A percentile compares a stretch with the other conserved stretches of the same genome.
Evolutionary conservation across 345 rosid genomes (phyloP).

Genomic region (Pistacia vera): DNA sequence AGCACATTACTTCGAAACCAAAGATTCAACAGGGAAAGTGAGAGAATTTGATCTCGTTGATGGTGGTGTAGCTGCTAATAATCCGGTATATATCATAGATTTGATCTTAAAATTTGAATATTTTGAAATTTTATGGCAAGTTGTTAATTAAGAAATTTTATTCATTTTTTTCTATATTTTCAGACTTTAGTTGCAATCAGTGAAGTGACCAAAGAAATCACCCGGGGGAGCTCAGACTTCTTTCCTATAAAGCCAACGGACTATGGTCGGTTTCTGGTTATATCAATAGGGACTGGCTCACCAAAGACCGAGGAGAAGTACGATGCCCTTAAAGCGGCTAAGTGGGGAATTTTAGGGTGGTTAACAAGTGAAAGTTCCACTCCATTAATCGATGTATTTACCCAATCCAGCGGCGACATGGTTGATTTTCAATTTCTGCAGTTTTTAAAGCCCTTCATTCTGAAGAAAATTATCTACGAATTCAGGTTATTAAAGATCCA

Average conservation of each 20-base stretch:
- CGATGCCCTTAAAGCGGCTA: background rate
- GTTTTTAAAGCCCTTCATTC: constrained; percentile 39
- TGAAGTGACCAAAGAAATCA: constrained; percentile 41
- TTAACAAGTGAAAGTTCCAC: constrained; percentile 7
- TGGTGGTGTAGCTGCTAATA: background rate
- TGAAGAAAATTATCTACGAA: constrained; percentile 39
- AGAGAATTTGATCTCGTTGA: background rate
- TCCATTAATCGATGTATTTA: constrained; percentile 35
- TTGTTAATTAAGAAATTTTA: background rate
- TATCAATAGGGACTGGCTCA: constrained; percentile 42
- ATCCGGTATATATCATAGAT: background rate
- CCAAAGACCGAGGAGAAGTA: constrained; percentile 13
- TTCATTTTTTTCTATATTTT: background rate
- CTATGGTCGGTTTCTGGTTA: constrained; percentile 27
- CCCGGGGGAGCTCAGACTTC: constrained; percentile 17
- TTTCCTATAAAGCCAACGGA: constrained; percentile 29
- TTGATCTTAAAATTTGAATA: background rate
- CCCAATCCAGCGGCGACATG: constrained; percentile 37
- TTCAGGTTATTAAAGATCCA: constrained; percentile 31
- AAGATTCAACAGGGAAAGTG: constrained; percentile 1
- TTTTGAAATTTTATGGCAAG: background rate
- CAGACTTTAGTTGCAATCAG: constrained; percentile 39
- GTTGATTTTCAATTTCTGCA: constrained; percentile 37
- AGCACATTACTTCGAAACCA: background rate
- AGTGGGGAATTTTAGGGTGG: background rate